These are phyloP conservation scores for Penicillium nucicola DNA, from an alignment of 495 filamentous ascomycete species.

Conservation along the genomic window DNA sequence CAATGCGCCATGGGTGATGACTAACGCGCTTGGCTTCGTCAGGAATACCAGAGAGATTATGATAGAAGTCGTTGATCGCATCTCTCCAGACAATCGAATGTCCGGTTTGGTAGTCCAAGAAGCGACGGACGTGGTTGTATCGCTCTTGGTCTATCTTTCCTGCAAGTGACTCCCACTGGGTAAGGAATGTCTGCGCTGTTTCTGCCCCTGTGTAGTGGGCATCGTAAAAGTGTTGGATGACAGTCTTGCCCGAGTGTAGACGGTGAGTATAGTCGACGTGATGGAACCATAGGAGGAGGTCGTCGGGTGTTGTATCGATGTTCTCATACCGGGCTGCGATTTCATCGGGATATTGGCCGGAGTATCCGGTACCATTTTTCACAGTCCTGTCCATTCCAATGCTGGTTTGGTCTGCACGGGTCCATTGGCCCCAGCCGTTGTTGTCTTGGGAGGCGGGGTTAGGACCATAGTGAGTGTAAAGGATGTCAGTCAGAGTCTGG, in stretches of 20 bases:
- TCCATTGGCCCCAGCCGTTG: conserved; percentile 74
- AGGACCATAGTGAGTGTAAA: conserved; percentile 64
- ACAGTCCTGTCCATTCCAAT: conserved; percentile 75
- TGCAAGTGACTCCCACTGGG: conserved; percentile 50
- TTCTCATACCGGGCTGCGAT: conserved; percentile 56
- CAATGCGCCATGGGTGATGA: conserved; percentile 59
- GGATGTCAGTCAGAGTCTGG: conserved; percentile 67
- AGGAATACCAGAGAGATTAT: conserved; percentile 55
- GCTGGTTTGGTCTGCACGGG: conserved; percentile 52
- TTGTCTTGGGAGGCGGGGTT: conserved; percentile 64
- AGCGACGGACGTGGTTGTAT: conserved; percentile 55
- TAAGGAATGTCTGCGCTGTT: conserved; percentile 55
- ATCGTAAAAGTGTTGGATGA: conserved; percentile 77
- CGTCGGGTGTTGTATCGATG: conserved; percentile 62
- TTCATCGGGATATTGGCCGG: conserved; percentile 64
- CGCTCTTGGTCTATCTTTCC: conserved; percentile 59
- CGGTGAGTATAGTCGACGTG: conserved; percentile 66
- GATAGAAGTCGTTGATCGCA: conserved; percentile 58
- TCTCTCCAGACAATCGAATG: conserved; percentile 71
- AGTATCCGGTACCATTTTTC: conserved; percentile 59
- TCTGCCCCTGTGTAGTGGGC: conserved; percentile 62
- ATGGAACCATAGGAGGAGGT: conserved; percentile 73
- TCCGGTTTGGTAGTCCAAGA: conserved; percentile 62
- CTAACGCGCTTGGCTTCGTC: conserved; percentile 53
- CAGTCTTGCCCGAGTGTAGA: conserved; percentile 62